Conservation (phyloP, 2,329 filamentous ascomycete genomes). For the Fusarium coicis region DNA sequence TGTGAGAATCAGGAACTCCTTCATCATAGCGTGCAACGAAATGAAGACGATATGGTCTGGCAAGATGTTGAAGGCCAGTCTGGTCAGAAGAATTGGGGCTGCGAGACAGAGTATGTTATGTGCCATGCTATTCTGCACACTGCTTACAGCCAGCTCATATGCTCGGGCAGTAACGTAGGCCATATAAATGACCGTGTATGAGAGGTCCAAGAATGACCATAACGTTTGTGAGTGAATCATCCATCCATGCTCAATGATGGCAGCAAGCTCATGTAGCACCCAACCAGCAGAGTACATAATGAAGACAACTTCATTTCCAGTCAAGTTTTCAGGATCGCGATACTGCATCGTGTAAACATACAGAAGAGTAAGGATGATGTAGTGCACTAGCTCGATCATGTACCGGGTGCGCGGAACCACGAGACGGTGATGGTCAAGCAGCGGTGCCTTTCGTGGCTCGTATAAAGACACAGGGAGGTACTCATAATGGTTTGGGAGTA, state of each 20-base stretch:
- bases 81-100: slow-evolving; percentile 73
- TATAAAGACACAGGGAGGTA: slow-evolving; percentile 75
- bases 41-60: slow-evolving; percentile 80
- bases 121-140: slow-evolving; percentile 60
- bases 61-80: slow-evolving; percentile 76
- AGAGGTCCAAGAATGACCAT: slow-evolving; percentile 79
- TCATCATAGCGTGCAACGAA: slow-evolving; percentile 76
- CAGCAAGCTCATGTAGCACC: slow-evolving; percentile 72
- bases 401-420: slow-evolving; percentile 75
- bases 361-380: slow-evolving; percentile 67
- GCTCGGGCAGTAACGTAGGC: slow-evolving; percentile 68
- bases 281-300: slow-evolving; percentile 72
- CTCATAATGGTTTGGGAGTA: slow-evolving; percentile 78
- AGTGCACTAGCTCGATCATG: slow-evolving; percentile 71
- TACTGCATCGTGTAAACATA: slow-evolving; percentile 72
- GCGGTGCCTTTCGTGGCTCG: slow-evolving; percentile 69
- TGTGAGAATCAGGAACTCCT: slow-evolving; percentile 73
- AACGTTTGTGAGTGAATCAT: slow-evolving; percentile 77
- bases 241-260: slow-evolving; percentile 71
- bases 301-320: slow-evolving; percentile 66
- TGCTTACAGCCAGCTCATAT: slow-evolving; percentile 59
- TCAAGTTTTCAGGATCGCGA: slow-evolving; percentile 56
- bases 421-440: slow-evolving; percentile 76
- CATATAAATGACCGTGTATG: slow-evolving; percentile 70
- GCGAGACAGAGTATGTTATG: slow-evolving; percentile 72